Evolutionary conservation across 495 filamentous ascomycete species (phyloP).

Genomic region (Cairneyella variabilis): DNA sequence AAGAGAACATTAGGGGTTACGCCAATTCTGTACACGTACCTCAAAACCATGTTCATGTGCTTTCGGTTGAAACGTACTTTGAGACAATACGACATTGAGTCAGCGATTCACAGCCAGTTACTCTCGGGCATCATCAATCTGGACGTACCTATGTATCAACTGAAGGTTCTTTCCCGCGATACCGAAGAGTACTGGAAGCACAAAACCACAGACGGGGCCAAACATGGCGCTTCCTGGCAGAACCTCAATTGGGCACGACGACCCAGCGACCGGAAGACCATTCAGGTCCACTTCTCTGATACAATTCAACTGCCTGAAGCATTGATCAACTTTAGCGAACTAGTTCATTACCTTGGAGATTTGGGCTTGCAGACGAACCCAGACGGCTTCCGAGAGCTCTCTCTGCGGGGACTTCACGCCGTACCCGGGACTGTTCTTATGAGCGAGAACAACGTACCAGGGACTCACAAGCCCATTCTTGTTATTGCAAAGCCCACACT

Average conservation of each 20-base stretch:
- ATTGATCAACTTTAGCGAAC: conserved; percentile 54
- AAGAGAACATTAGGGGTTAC: conserved; percentile 40
- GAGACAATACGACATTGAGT: not conserved
- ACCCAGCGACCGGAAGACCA: conserved; percentile 50
- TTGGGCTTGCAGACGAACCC: conserved; percentile 33
- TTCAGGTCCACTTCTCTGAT: conserved; percentile 58
- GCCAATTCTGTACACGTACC: conserved; percentile 58
- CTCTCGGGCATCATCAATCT: conserved; percentile 56
- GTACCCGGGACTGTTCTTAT: not conserved
- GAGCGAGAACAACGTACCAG: not conserved
- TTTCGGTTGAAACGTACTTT: not conserved
- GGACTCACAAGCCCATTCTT: no score
- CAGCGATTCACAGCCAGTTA: conserved; percentile 38
- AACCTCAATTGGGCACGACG: conserved; percentile 57
- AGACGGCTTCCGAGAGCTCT: not conserved
- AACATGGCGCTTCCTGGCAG: conserved; percentile 58
- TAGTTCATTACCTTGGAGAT: conserved; percentile 56
- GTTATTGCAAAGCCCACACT: not conserved
- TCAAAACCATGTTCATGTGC: conserved; percentile 46
- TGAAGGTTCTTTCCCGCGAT: conserved; percentile 37
- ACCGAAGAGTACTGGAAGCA: conserved; percentile 50
- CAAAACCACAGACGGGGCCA: conserved; percentile 35
- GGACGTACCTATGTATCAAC: conserved; percentile 54
- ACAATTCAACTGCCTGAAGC: conserved; percentile 59
- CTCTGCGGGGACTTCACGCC: not conserved